A percentile compares a stretch with the other conserved stretches of the same genome.
Evolutionary conservation across 148 eudicot genomes (phyloP).

Genomic region (Polygonum maritimum): DNA sequence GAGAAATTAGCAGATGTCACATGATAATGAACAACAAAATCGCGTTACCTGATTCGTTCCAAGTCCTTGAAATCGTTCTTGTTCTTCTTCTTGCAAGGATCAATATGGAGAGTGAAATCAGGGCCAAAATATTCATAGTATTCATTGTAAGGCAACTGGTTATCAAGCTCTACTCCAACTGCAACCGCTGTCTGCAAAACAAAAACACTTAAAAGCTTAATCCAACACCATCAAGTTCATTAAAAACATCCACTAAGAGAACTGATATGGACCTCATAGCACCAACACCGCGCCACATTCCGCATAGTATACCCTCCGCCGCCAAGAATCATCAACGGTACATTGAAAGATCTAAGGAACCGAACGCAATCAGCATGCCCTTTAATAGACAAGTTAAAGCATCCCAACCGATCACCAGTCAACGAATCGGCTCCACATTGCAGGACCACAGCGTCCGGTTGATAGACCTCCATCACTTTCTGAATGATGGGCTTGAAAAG

Average conservation of each 20-base stretch:
- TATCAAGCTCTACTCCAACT: constrained; percentile 85
- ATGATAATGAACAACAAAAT: neutral
- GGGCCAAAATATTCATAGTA: constrained; percentile 90
- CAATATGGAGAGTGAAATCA: constrained; percentile 73
- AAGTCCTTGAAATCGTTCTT: constrained; percentile 59
- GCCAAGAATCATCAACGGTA: constrained; percentile 93
- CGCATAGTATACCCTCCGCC: constrained; percentile 94
- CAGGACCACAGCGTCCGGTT: constrained; percentile 88
- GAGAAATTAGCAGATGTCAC: neutral
- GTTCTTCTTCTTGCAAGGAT: constrained; percentile 59
- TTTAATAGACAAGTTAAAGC: constrained; percentile 85
- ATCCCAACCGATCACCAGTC: constrained; percentile 88
- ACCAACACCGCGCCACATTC: constrained; percentile 99
- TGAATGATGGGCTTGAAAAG: constrained; percentile 71
- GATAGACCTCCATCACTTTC: constrained; percentile 87
- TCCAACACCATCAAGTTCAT: neutral
- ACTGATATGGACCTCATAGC: constrained; percentile 70
- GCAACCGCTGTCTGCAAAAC: constrained; percentile 83
- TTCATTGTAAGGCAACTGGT: constrained; percentile 79
- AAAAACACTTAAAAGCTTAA: neutral
- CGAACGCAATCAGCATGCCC: constrained; percentile 92
- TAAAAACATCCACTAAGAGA: constrained; percentile 5
- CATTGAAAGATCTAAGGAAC: constrained; percentile 79
- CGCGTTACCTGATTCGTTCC: constrained; percentile 66
- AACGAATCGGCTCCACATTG: constrained; percentile 98